These are phyloP conservation scores for Fusarium devonianum DNA, from an alignment of 2,329 filamentous ascomycete species.

Conservation along the genomic window DNA sequence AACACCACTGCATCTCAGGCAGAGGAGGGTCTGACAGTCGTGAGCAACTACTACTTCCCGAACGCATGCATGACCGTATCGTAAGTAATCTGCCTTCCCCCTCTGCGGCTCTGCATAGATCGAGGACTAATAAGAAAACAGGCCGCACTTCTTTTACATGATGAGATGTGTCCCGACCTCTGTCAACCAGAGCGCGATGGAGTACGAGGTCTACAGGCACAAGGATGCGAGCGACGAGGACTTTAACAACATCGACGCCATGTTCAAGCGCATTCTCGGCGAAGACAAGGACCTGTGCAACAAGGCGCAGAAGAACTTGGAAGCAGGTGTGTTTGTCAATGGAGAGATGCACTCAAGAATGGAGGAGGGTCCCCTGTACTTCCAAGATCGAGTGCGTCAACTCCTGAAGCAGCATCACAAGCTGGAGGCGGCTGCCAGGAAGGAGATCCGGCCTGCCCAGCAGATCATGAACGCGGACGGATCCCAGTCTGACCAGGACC, in stretches of 20 bases:
- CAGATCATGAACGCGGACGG: too few species aligned
- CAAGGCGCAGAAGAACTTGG: slow-evolving; percentile 4
- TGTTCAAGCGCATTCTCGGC: slow-evolving; percentile 4
- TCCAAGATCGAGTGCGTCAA: neutral
- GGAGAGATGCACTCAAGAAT: slow-evolving; percentile 14
- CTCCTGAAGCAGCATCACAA: neutral
- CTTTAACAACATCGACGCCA: slow-evolving; percentile 5
- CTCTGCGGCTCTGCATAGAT: too few species aligned
- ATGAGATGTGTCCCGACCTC: slow-evolving; percentile 10
- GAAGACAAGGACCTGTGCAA: slow-evolving; percentile 15
- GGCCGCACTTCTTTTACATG: slow-evolving; percentile 12
- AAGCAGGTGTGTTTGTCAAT: slow-evolving; percentile 11
- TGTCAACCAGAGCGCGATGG: neutral
- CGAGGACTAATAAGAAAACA: too few species aligned
- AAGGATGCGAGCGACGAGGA: neutral
- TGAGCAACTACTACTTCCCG: slow-evolving; percentile 9
- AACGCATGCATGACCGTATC: slow-evolving; percentile 2
- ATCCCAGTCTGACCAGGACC: too few species aligned
- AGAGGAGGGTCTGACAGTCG: neutral
- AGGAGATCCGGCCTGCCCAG: neutral
- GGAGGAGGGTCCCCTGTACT: neutral
- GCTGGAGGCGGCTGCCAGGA: neutral
- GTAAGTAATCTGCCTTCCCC: neutral
- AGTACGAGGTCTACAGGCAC: slow-evolving; percentile 17
- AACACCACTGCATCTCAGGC: slow-evolving; percentile 42